Evolutionary conservation across 1,284 basidiomycete species (phyloP), one percentile per base, ranked within the genome.

Genomic region (Pseudomicrostroma phylloplanum): DNA sequence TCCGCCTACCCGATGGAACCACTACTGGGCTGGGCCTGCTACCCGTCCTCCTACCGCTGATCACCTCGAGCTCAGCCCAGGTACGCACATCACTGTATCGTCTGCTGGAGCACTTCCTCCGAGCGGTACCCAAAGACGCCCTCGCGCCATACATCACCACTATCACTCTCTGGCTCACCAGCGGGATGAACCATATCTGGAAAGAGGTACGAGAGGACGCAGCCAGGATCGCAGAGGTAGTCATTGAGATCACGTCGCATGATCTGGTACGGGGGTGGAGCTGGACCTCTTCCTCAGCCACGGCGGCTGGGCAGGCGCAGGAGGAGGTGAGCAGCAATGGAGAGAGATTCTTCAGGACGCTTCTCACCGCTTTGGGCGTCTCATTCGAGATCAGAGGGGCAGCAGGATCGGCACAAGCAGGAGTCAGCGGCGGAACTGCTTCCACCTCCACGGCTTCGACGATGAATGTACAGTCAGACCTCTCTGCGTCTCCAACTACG

Each of bases 151-250:
- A 61, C 23, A 21, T 55, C 25, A 57, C 59, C 40, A 61, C 54
- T 1, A 19, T 61, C 23, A 30, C 56, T 21, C 54, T 61, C 12
- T 56, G 43, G 42, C 40, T 43, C 49, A 55, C 59, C 41, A 56
- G 54, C 7, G 53, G 54, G 15, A 36, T 61, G 59, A 57, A 54
- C 23, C 59, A 61, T 55, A 61, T 61, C 17, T 61, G 26, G 55
- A 54, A 54, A 19, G 59, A 61, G 39, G 48, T 61, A 19, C 59
- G 59, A n/a, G 19, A 57, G 26, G 59, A 61, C 42, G 59, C 56
- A 42, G 59, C 56, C 25, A 21, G 54, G 40, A n/a, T 61, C 13
- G 36, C 41, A 26, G 36, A 61, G 15, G 17, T 58, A 12, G 39
- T 56, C 13, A 21, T 30, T 11, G 42, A 46, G 2, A 23, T 55